Base-by-base conservation (phyloP, 78 protist genomes). In the Dictyostelium citrinum region DNA sequence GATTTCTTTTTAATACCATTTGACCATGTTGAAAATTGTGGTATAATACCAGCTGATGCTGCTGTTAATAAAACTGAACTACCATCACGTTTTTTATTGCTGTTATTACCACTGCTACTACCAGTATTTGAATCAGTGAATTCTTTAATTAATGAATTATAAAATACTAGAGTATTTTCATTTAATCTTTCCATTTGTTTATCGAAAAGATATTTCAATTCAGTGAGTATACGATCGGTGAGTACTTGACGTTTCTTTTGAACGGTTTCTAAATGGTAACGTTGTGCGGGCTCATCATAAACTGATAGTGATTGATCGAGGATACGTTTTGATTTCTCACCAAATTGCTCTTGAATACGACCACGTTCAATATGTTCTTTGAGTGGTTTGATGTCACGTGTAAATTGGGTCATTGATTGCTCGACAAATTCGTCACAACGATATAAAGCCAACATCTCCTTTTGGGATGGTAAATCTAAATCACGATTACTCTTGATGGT, bases 391-490 rank as follows among this genome's bases (percentile, higher is more conserved):
- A 95, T 16, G 8, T 90, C 92, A 31, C 27, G 27, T 10, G 16
- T 33, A 16, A 95, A 95, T 12, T 72, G 64, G 27, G 14, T 9
- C 27, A 41, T 71, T 5, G 90, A 90, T 31, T 14, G 43, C 22
- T 90, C 95, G 12, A 91, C 67, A 72, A 97, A 81, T 81, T 97
- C 98, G n/a, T 96, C 98, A 83, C 98, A 97, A 29, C 99, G 82
- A 64, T 67, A 96, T 7, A 45, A 46, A 22, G 99, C 99, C 14
- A 98, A 49, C 98, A 98, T 91, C 49, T 98, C 98, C 83, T 93
- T 84, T 78, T 97, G 97, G 22, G 98, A 33, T 27, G 99, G 99
- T 2, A 98, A 46, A 77, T 98, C 97, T 24, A 98, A 93, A 74
- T 98, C 98, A 31, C 92, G 97, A 90, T 98, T 98, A 70, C 58